Evolutionary conservation across 768 basidiomycete genomes (phyloP).

Genomic region (Gymnopilus junonius): DNA sequence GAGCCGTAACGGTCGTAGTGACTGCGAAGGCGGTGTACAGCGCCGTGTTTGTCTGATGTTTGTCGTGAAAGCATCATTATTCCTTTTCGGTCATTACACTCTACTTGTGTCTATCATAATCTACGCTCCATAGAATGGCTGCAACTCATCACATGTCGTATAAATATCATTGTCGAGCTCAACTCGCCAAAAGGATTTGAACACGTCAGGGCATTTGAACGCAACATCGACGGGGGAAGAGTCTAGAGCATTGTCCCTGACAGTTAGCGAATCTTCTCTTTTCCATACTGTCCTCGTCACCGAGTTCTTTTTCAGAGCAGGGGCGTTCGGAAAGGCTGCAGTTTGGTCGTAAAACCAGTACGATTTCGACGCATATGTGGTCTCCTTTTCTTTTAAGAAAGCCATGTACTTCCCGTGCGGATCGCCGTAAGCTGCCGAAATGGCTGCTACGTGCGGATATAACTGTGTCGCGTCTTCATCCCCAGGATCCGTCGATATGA

Average conservation of each 20-base stretch:
- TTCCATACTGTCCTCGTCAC: slow-evolving; percentile 16
- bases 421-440: slow-evolving; percentile 59
- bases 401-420: slow-evolving; percentile 50
- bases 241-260: background rate
- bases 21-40: slow-evolving; percentile 21
- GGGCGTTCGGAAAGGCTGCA: slow-evolving; percentile 41
- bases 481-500: slow-evolving; percentile 45
- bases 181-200: slow-evolving; percentile 28
- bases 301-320: slow-evolving; percentile 30
- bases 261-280: slow-evolving; percentile 6
- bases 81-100: background rate
- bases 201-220: slow-evolving; percentile 45
- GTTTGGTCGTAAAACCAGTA: slow-evolving; percentile 56
- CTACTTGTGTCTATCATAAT: background rate
- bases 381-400: slow-evolving; percentile 40
- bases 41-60: slow-evolving; percentile 26
- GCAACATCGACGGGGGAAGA: slow-evolving; percentile 6
- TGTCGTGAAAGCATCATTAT: slow-evolving; percentile 12
- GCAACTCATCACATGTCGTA: slow-evolving; percentile 47
- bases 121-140: slow-evolving; percentile 37
- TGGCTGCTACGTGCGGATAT: slow-evolving; percentile 53
- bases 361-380: slow-evolving; percentile 38
- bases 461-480: slow-evolving; percentile 44
- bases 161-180: slow-evolving; percentile 49
- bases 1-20: slow-evolving; percentile 18